Evolutionary conservation across 768 basidiomycete genomes (phyloP).

Genomic region (Phlegmacium glaucopus): DNA sequence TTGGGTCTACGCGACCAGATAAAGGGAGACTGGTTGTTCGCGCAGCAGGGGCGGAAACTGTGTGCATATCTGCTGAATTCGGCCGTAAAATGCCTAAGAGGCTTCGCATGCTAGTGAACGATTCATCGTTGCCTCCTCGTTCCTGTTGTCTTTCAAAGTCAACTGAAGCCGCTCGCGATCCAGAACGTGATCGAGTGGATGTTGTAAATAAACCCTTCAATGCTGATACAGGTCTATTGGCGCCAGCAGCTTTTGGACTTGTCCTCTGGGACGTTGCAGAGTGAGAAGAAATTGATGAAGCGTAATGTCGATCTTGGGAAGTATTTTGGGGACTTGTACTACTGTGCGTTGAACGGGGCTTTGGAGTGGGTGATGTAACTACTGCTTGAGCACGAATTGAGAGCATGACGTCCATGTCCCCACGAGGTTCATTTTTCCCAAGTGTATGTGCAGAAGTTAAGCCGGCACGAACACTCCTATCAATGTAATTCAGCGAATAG

Average conservation of each 20-base stretch:
- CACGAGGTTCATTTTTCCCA: constrained; percentile 58
- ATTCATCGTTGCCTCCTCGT: constrained; percentile 41
- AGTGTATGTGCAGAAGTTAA: constrained; percentile 43
- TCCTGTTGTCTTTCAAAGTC: constrained; percentile 30
- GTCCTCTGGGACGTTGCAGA: constrained; percentile 41
- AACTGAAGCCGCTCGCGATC: constrained; percentile 47
- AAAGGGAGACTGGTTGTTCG: constrained; percentile 31
- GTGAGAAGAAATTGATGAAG: constrained; percentile 43
- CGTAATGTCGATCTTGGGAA: constrained; percentile 37
- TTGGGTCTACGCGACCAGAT: constrained; percentile 23
- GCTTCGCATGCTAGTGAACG: constrained; percentile 53
- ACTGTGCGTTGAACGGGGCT: constrained; percentile 11
- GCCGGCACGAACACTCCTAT: constrained; percentile 68
- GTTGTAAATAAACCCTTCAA: constrained; percentile 57
- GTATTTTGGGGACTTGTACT: constrained; percentile 21
- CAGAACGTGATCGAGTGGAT: constrained; percentile 50
- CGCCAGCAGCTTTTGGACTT: constrained; percentile 33
- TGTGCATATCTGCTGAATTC: constrained; percentile 29
- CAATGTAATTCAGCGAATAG: constrained; percentile 4
- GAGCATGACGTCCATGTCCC: constrained; percentile 82
- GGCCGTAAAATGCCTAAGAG: constrained; percentile 50
- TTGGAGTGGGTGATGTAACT: constrained; percentile 31
- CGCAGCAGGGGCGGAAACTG: constrained; percentile 15
- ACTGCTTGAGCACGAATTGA: constrained; percentile 73
- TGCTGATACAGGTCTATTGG: constrained; percentile 47